Base-by-base conservation (phyloP, 495 filamentous ascomycete species). In the Hypoxylon trugodes region DNA sequence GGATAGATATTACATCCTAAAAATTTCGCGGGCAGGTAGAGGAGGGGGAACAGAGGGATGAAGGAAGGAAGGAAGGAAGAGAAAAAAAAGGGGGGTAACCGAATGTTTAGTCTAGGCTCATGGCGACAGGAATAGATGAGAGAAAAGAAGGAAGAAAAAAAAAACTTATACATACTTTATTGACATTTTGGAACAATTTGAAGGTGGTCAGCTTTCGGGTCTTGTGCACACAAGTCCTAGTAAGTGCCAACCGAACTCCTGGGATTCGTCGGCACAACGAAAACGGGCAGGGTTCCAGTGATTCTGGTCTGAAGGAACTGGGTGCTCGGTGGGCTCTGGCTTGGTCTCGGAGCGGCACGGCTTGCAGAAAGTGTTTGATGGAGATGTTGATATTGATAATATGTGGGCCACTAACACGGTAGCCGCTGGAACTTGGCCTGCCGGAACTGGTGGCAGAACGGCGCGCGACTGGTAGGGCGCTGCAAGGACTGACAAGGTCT, bases 111-210 rank as follows among this genome's bases (percentile, higher is more conserved):
- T 45, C 48, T 43, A 48, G 47, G 48, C 50, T 52, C 49, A 59
- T 28, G 65, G 32, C 42, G 59, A 60, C 40, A 36, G 47, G 63
- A 65, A 38, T 47, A 51, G 59, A 62, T 65, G 37, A 61, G 48
- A 56, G 12, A 51, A 66, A 46, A 62, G 63, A 68, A n/a, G n/a
- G n/a, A n/a, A 61, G 48, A 56, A 12, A 51, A 66, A 46, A 62
- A 61, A 68, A 42, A 42, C 62, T 71, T 53, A 66, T 69, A 82
- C 84, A 75, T 82, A 88, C 86, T 88, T 87, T 81, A 88, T 82
- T 79, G 86, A 88, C 86, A 88, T 88, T 73, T 77, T 80, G 69
- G 57, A 33, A 19, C 72, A 78, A 70, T 63, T 73, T 69, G 68
- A 61, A 73, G 73, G 72, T 76, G 73, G 70, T 73, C 74, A 74